A percentile compares a stretch with the other conserved stretches of the same genome.
These are phyloP conservation scores for Claviceps maximensis DNA, from an alignment of 2,329 filamentous ascomycete species.

Conservation along the genomic window DNA sequence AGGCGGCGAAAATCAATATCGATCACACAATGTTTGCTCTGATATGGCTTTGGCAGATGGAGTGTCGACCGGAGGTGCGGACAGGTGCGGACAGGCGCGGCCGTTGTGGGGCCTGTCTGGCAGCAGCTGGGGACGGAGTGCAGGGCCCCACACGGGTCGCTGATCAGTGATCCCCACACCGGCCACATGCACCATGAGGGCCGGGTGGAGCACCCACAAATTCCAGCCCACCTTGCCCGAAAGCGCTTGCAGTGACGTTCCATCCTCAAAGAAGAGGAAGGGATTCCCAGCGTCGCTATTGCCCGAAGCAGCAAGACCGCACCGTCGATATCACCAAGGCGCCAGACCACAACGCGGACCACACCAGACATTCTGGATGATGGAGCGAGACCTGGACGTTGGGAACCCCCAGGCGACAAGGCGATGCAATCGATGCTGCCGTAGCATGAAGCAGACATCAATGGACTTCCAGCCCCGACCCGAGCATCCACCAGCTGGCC, in stretches of 20 bases:
- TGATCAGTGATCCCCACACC: neutral
- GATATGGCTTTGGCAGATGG: neutral
- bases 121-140: neutral
- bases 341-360: neutral
- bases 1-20: neutral
- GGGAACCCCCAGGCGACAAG: no score
- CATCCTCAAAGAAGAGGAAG: conserved; percentile 6
- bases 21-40: neutral
- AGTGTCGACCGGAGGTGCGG: neutral
- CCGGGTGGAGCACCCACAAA: neutral
- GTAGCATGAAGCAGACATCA: no score
- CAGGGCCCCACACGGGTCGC: neutral
- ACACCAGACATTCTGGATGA: no score
- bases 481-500: neutral
- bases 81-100: neutral
- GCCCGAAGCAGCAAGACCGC: conserved; percentile 3
- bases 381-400: no score
- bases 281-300: neutral
- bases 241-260: conserved; percentile 12
- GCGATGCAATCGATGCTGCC: neutral
- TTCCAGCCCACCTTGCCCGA: neutral
- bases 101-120: neutral
- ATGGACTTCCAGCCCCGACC: neutral
- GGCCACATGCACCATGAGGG: neutral
- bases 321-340: neutral